Base-by-base conservation (phyloP, 371 early-diverging fungal genomes). In the Vairimorpha necatrix region DNA sequence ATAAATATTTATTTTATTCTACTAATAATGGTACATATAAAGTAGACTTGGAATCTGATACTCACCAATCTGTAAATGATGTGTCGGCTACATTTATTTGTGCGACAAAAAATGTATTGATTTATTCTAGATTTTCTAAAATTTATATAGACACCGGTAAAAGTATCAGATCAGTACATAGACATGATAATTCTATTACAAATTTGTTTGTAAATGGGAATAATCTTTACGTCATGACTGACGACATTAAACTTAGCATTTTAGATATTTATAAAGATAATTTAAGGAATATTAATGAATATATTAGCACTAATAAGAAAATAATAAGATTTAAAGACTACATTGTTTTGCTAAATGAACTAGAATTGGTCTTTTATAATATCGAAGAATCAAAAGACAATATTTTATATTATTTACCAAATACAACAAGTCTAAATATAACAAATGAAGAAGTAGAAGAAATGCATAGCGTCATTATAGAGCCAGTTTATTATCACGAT, bases 301-400 rank as follows among this genome's bases (percentile, higher is more conserved):
- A 46, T 56, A 9, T 1, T 33, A 34, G 69, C 22, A 33, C 22
- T 54, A 32, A 16, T 54, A 56, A 14, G 2, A 47, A 69, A n/a
- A 34, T 69, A n/a, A 2, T 4, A 11, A 20, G 0, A 4, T 33
- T 32, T 54, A 32, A 69, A 20, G 30, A 69, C 22, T 3, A 54
- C 4, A 3, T 69, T 47, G 50, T 32, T 14, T 22, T 69, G 50
- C 24, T 69, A 30, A 69, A 20, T 69, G 56, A 56, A 2, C 2
- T 54, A 33, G 69, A 69, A 47, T 50, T 69, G 39, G 54, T 69
- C 13, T 24, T 24, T 24, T 69, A 32, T 54, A 36, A 69, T 36
- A 22, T 69, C 0, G 20, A 32, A 16, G 26, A 1, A 3, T n/a
- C 22, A 36, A 18, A 50, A 69, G 9, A 67, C 9, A 36, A 11